Evolutionary conservation across 495 filamentous ascomycete genomes (phyloP).

Genomic region (Penicillium riverlandense): DNA sequence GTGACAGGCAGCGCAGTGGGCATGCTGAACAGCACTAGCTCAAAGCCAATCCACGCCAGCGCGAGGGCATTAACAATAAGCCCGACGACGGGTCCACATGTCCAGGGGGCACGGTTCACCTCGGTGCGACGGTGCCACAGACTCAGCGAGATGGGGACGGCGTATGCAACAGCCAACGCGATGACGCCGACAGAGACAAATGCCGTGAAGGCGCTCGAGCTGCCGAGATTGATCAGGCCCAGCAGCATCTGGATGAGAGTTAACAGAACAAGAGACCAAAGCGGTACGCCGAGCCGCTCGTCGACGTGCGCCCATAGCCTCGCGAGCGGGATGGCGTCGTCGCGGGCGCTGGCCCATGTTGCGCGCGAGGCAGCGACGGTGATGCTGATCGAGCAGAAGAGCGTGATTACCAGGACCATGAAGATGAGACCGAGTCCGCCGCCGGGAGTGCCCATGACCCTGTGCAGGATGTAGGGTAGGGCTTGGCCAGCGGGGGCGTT

Average conservation of each 20-base stretch:
- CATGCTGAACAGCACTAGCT: conserved; percentile 53
- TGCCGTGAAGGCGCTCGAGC: conserved; percentile 51
- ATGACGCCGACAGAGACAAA: conserved; percentile 60
- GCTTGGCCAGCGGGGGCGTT: conserved; percentile 32
- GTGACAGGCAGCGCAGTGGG: conserved; percentile 43
- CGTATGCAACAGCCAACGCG: conserved; percentile 50
- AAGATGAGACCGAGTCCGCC: conserved; percentile 41
- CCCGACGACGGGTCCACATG: conserved; percentile 48
- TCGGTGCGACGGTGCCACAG: conserved; percentile 43
- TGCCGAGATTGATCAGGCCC: conserved; percentile 59
- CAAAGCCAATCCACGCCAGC: conserved; percentile 52
- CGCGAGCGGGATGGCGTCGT: conserved; percentile 37
- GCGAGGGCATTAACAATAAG: conserved; percentile 48
- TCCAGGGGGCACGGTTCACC: conserved; percentile 48
- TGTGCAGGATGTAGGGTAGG: conserved; percentile 41
- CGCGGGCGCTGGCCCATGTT: conserved; percentile 55
- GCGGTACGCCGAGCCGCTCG: conserved; percentile 22
- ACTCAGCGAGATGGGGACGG: conserved; percentile 49
- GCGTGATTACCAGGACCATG: conserved; percentile 53
- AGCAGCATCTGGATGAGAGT: conserved; percentile 40
- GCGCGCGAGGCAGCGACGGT: conserved; percentile 52
- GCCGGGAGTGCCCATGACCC: conserved; percentile 37
- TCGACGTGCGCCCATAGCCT: conserved; percentile 26
- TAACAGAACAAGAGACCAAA: conserved; percentile 27
- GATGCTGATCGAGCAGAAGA: conserved; percentile 57